Conservation (phyloP, 148 eudicot species). For the Vaccinium myrtillus region DNA sequence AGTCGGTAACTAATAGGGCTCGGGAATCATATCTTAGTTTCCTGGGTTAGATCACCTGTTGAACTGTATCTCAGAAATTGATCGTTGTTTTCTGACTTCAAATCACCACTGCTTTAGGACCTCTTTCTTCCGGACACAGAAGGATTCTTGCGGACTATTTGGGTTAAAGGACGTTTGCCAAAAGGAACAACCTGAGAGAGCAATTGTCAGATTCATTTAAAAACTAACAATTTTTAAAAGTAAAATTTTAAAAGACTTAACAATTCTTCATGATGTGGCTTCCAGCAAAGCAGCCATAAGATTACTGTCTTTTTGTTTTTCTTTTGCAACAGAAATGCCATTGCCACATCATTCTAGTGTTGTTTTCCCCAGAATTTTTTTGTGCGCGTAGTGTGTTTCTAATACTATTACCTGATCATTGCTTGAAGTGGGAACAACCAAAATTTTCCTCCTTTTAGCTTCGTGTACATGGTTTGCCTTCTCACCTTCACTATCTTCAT, state of each 20-base stretch:
- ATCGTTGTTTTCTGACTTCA: neutral
- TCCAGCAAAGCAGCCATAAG: neutral
- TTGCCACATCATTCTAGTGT: neutral
- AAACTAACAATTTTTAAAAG: neutral
- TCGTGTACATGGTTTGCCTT: conserved; percentile 16
- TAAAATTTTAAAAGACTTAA: neutral
- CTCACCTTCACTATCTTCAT: conserved; percentile 43
- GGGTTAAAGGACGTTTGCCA: conserved; percentile 2
- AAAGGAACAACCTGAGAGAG: conserved; percentile 38
- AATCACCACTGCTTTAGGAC: neutral
- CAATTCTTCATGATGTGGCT: neutral
- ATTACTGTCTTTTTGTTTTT: neutral
- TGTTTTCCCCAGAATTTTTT: neutral
- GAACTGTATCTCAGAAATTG: neutral
- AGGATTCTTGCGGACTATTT: neutral
- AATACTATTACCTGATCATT: conserved; percentile 29
- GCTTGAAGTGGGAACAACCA: conserved; percentile 24
- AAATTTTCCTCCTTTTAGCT: conserved; percentile 42
- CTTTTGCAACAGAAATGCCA: neutral
- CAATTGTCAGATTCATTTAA: neutral
- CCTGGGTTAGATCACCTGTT: neutral
- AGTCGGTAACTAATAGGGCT: neutral
- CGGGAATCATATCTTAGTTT: neutral
- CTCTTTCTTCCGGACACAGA: neutral
- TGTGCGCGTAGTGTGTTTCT: neutral